Base-by-base conservation (phyloP, 192 early-diverging fungal genomes). In the Coemansia sp. region DNA sequence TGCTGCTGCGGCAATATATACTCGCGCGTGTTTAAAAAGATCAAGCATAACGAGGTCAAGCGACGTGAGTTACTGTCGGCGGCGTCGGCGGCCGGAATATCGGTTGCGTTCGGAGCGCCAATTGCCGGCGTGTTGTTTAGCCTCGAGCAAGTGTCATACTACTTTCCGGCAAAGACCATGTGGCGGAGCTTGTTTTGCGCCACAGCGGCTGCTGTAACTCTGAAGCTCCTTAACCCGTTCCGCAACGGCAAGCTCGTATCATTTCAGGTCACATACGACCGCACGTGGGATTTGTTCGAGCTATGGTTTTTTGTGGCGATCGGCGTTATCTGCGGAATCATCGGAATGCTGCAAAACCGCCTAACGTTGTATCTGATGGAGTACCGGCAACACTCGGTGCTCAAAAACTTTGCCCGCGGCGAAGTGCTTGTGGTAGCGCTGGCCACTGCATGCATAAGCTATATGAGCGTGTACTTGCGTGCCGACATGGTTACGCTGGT, bases 41-140 rank as follows among this genome's bases (percentile, higher is more conserved):
- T 94, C 66, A 84, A 87, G 50, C 62, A 81, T 43, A 98, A 93
- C 68, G 91, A 94, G 80, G 91, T 92, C 18, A 88, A 90, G 64
- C 84, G 87, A 49, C 81, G 90, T n/a, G 89, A 94, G 70, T 87
- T 94, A n/a, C 75, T 93, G 19, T 91, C 90, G 13, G 90, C 90
- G 0, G 88, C 93, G 0, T 89, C 92, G 71, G 94, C 97, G 1
- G 96, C 97, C 4, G 97, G 96, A n/a, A 91, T 98, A 8, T 92
- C 94, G 0, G 94, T 96, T 4, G 96, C 96, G 5, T 98, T 99
- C 84, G 97, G 97, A 1, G 91, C 95, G 23, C 96, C 97, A 1
- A 95, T 98, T 58, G 96, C 88, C 0, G 90, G 89, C 18, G 90
- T 93, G 22, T 67, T 92, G 8, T 90, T 91, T 38, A 81, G 78